phyloP scores from a whole-genome alignment of 352 stramenopile genomes.

The Pythium pectinolyticum region DNA sequence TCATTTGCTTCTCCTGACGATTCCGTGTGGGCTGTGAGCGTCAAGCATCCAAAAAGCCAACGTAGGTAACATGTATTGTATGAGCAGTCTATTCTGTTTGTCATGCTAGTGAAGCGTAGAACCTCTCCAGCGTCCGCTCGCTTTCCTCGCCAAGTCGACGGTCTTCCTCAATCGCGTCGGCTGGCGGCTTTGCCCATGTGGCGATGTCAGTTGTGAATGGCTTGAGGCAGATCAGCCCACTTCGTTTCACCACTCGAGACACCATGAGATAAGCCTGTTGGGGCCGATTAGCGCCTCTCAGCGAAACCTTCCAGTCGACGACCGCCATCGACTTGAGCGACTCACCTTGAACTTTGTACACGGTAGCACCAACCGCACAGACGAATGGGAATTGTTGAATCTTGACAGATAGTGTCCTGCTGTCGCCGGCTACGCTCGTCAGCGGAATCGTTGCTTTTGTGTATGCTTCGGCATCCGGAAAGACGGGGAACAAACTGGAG shows the following conservation, averaged over 20 bases:
- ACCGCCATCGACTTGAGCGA: slow-evolving; percentile 21
- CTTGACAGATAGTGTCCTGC: slow-evolving; percentile 12
- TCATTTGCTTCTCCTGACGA: too few relatives aligned
- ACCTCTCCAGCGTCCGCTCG: background rate
- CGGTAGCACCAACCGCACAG: slow-evolving; percentile 25
- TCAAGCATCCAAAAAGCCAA: too few relatives aligned
- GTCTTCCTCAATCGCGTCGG: slow-evolving; percentile 23
- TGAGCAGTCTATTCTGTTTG: background rate
- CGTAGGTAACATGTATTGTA: background rate
- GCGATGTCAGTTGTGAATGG: slow-evolving; percentile 13
- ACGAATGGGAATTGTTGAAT: slow-evolving; percentile 32
- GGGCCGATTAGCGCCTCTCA: slow-evolving; percentile 12
- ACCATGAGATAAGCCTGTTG: slow-evolving; percentile 31
- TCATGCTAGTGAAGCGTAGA: slow-evolving; percentile 7
- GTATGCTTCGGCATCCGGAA: slow-evolving; percentile 19
- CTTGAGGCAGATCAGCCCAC: slow-evolving; percentile 11
- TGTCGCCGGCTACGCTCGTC: background rate
- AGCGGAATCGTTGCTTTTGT: slow-evolving; percentile 1
- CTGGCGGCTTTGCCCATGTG: slow-evolving; percentile 16
- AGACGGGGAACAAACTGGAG: slow-evolving; percentile 15
- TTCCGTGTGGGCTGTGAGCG: too few relatives aligned
- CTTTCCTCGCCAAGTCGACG: slow-evolving; percentile 5
- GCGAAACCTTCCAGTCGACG: slow-evolving; percentile 25
- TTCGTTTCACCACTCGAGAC: slow-evolving; percentile 15
- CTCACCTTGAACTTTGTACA: slow-evolving; percentile 32